Conservation (phyloP, 1,284 basidiomycete species). For the Lignosus rhinocerotis region DNA sequence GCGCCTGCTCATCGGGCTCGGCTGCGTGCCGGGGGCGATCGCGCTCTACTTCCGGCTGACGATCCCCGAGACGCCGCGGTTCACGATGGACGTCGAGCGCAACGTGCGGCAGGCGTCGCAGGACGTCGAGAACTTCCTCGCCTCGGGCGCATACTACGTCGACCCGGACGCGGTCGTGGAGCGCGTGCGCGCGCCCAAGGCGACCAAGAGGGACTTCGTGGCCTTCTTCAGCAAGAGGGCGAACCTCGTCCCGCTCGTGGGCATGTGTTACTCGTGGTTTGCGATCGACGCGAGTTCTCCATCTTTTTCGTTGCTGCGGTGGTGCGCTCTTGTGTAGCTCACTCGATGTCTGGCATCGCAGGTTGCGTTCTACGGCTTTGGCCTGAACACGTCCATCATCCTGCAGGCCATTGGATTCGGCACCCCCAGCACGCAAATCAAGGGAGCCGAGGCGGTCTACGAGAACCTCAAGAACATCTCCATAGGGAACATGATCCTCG, state of each 20-base stretch:
- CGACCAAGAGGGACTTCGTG: conserved; percentile 62
- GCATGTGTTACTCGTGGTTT: conserved; percentile 60
- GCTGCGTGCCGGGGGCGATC: conserved; percentile 64
- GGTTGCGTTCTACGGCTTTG: conserved; percentile 81
- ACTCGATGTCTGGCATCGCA: neutral
- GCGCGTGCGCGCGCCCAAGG: conserved; percentile 65
- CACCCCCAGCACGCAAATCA: conserved; percentile 39
- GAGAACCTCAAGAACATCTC: conserved; percentile 27
- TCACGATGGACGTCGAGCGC: conserved; percentile 88
- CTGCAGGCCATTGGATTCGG: conserved; percentile 54
- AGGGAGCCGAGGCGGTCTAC: conserved; percentile 48
- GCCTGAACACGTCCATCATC: conserved; percentile 74
- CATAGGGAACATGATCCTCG: conserved; percentile 31
- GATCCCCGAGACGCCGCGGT: conserved; percentile 80
- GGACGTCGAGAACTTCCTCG: conserved; percentile 70
- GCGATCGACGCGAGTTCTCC: conserved; percentile 50
- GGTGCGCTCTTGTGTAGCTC: neutral
- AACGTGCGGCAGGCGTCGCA: conserved; percentile 73
- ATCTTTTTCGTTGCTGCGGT: neutral
- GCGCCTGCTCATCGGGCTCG: conserved; percentile 72
- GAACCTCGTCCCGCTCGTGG: conserved; percentile 61
- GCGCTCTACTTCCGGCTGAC: conserved; percentile 80
- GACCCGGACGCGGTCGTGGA: conserved; percentile 61
- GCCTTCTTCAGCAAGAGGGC: conserved; percentile 61
- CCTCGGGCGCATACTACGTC: conserved; percentile 47